These are phyloP conservation scores for Aspergillus chevalieri DNA, from an alignment of 2,329 filamentous ascomycete genomes.

Conservation along the genomic window DNA sequence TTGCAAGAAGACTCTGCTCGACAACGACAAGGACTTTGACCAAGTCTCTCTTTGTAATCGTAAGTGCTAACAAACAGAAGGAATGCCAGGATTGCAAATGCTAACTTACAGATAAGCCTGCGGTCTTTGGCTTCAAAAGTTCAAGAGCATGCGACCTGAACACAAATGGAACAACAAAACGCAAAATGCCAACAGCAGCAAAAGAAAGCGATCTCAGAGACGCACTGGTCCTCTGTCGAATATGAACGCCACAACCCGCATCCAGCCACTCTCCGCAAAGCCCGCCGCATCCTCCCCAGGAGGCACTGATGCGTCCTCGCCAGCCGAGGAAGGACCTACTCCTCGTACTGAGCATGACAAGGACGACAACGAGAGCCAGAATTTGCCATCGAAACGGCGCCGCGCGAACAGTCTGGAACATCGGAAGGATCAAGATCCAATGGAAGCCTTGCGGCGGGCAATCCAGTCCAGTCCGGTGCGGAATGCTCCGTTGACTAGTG, in stretches of 20 bases:
- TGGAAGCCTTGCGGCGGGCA: constrained; percentile 47
- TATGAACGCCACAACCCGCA: constrained; percentile 26
- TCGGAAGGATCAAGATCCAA: constrained; percentile 33
- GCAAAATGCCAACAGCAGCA: constrained; percentile 37
- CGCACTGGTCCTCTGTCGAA: constrained; percentile 29
- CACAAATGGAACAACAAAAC: constrained; percentile 70
- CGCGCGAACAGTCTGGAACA: constrained; percentile 46
- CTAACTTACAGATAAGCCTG: constrained; percentile 53
- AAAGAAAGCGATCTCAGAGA: constrained; percentile 31
- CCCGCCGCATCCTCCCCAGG: constrained; percentile 35
- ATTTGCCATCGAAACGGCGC: constrained; percentile 33
- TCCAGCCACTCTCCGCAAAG: constrained; percentile 22
- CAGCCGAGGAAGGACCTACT: constrained; percentile 30
- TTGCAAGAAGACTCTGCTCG: constrained; percentile 66
- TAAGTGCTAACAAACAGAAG: constrained; percentile 40
- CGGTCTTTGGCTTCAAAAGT: constrained; percentile 90
- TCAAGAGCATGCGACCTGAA: constrained; percentile 72
- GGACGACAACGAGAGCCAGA: constrained; percentile 22
- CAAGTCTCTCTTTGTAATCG: constrained; percentile 82
- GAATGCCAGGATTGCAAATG: background rate
- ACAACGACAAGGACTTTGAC: constrained; percentile 64
- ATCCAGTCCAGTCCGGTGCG: constrained; percentile 58
- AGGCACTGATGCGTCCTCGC: constrained; percentile 32
- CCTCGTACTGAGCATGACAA: constrained; percentile 28
- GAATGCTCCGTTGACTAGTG: constrained; percentile 28